Base-by-base conservation (phyloP, 1,284 basidiomycete genomes). In the Sphagnurus paluster region DNA sequence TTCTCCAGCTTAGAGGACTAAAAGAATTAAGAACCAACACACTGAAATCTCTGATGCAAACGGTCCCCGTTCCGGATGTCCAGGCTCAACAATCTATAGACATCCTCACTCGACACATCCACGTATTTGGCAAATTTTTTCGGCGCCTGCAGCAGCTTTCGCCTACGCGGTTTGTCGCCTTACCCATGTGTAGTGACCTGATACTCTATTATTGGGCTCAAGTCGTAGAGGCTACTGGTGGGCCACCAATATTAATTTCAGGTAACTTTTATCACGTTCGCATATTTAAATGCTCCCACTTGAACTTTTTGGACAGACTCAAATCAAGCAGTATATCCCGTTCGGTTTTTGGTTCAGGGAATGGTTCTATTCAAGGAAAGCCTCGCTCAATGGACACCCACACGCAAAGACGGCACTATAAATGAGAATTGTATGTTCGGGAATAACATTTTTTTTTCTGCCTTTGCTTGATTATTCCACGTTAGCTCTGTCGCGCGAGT, bases 361-460 rank as follows among this genome's bases (percentile, higher is more conserved):
- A 85, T 96, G 81, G 82, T 90, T 1, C 68, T 96, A 2, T 93
- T 95, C 72, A 93, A 90, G 61, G 92, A 94, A 48, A 87, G 79
- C 50, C 72, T 90, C 16, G 74, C 79, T 14, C 84, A 84, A 59
- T 90, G 87, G 86, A 76, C 82, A 2, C 79, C 82, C 3, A 65
- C 70, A 17, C 74, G 79, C 44, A 81, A 79, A 56, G 75, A 79
- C 50, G 83, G 83, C 2, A 71, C 73, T 5, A 60, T 68, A n/a
- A 85, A 82, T 46, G 71, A 74, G 52, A 76, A 77, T 50, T 75
- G 87, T 86, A 59, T n/a, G 70, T 48, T 39, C n/a, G n/a, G n/a
- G n/a, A n/a, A 26, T 39, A 9, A 39, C 1, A 14, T 13, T 34
- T 37, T 30, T 13, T 17, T 47, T 29, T 25, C 44, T 20, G 19